Evolutionary conservation across 495 filamentous ascomycete genomes (phyloP), one percentile per base, ranked within the genome.

Genomic region (Tirmania nivea): DNA sequence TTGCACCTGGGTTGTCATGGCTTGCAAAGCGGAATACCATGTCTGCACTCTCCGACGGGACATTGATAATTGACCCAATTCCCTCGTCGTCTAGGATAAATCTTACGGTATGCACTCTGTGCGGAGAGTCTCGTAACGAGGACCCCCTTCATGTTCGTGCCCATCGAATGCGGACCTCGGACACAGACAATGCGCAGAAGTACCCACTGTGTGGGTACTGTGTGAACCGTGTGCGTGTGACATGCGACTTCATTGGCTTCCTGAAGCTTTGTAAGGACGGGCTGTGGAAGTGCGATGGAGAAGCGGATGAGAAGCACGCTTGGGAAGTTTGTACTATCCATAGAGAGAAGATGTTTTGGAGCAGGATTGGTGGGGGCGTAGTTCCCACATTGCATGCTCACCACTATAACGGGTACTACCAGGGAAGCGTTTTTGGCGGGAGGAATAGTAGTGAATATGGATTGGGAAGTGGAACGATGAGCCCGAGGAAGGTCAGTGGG

Each of bases 291-390:
- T 77, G 77, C 31, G 86, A 94, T 37, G 78, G 74, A 25, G 72
- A 77, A 35, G 83, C 86, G 53, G 82, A 84, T 36, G 78, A 84
- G 64, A 81, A 78, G 57, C 78, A 78, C 35, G 86, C 87, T 4
- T 97, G 90, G 90, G 86, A 94, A 62, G 90, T 96, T 67, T 84
- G 84, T 52, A 79, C 93, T 16, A 77, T 83, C 17, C 68, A 96
- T 50, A 73, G 90, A 48, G 90, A 97, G 64, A 75, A 86, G 56
- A 93, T 95, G 81, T 97, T 97, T 63, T 97, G 90, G 90, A 78
- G 81, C 48, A 71, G 90, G 31, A 76, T 96, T 48, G 89, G 89
- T 14, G 88, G 83, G 14, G 88, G 88, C 16, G 84, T 95, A 4
- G 69, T 95, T 48, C 88, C 87, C 0, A 67, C 72, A n/a, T 73